phyloP scores from a whole-genome alignment of 306 rosid species.

The Senna tora region DNA sequence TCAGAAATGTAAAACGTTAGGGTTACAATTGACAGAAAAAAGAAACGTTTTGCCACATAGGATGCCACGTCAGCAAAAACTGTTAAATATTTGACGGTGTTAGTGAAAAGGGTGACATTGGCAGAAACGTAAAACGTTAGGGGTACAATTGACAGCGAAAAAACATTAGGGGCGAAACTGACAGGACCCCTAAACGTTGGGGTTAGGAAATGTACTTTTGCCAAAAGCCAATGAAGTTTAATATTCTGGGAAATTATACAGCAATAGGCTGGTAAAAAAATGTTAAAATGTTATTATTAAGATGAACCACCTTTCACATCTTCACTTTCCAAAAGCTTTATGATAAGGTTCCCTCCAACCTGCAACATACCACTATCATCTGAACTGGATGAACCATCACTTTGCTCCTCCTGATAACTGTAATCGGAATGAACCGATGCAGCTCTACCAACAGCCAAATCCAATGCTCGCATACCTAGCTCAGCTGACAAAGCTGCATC shows the following conservation, averaged over 20 bases:
- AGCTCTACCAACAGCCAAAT: conserved; percentile 73
- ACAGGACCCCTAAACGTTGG: too few species aligned
- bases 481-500: conserved; percentile 84
- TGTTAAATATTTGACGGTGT: too few species aligned
- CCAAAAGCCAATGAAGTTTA: conserved; percentile 6
- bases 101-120: too few species aligned
- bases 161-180: too few species aligned
- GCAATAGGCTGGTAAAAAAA: not conserved
- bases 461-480: conserved; percentile 81
- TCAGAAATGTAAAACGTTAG: too few species aligned
- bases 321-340: conserved; percentile 92
- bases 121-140: too few species aligned
- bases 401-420: conserved; percentile 36
- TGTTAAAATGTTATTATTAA: not conserved
- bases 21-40: too few species aligned
- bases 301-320: conserved; percentile 67
- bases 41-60: too few species aligned
- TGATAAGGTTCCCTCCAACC: conserved; percentile 75
- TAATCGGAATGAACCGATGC: conserved; percentile 39
- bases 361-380: conserved; percentile 57
- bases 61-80: too few species aligned
- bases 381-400: conserved; percentile 31
- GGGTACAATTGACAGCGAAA: too few species aligned
- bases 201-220: too few species aligned
- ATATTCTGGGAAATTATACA: not conserved